Percentiles rank a stretch among this genome's conserved stretches.
Conservation (phyloP, 2,329 filamentous ascomycete species). For the Xenosphaeropsis pyriputrescens region DNA sequence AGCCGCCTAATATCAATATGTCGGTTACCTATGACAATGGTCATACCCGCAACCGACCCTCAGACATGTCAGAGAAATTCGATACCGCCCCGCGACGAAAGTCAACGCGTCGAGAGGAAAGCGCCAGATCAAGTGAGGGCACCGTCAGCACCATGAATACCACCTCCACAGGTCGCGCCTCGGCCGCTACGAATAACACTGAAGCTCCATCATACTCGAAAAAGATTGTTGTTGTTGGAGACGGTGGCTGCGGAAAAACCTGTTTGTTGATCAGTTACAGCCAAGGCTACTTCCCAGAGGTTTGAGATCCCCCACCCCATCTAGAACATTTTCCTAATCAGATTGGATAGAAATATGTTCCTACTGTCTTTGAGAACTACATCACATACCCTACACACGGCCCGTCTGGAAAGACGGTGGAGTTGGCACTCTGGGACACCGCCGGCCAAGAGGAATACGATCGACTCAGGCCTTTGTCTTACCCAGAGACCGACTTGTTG, state of each 20-base stretch:
- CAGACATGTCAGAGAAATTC: conserved; percentile 16
- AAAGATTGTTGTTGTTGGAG: conserved; percentile 97
- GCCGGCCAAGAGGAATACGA: conserved; percentile 98
- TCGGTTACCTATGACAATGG: conserved; percentile 15
- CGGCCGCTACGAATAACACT: conserved; percentile 71
- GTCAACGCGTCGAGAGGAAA: conserved; percentile 16
- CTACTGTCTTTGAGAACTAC: conserved; percentile 99
- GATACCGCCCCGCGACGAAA: conserved; percentile 14
- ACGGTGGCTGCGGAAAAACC: conserved; percentile 97
- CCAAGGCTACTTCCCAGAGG: conserved; percentile 97
- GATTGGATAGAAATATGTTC: conserved; percentile 80
- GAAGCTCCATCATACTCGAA: conserved; percentile 91
- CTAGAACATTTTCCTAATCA: conserved; percentile 1
- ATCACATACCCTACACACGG: conserved; percentile 92
- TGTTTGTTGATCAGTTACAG: conserved; percentile 98
- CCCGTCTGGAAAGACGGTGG: conserved; percentile 81
- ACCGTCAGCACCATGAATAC: conserved; percentile 79
- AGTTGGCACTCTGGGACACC: conserved; percentile 96
- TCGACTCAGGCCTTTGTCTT: conserved; percentile 84
- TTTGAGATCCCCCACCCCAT: conserved; percentile 25
- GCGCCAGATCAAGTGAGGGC: conserved; percentile 61
- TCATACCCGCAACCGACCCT: conserved; percentile 11
- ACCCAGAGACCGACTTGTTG: conserved; percentile 93
- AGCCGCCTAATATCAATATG: conserved; percentile 6
- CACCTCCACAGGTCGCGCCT: conserved; percentile 56